A percentile compares a stretch with the other conserved stretches of the same genome.
Evolutionary conservation across 805 yeast species (phyloP).

Genomic region (Starmera dryadoides): DNA sequence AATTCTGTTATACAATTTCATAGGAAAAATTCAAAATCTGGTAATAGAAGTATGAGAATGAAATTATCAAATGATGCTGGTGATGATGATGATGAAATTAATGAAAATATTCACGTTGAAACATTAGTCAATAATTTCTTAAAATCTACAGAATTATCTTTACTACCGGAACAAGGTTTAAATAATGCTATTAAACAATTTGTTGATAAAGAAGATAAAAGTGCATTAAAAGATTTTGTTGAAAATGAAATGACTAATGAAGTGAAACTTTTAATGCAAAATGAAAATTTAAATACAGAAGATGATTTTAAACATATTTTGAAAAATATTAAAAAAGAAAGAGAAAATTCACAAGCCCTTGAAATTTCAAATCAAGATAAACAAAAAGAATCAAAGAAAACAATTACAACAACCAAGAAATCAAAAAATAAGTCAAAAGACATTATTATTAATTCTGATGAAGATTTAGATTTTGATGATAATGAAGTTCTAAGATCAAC

Average conservation of each 20-base stretch:
- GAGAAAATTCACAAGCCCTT: neutral
- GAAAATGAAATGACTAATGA: slow-evolving; percentile 48
- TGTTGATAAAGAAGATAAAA: slow-evolving; percentile 79
- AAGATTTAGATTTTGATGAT: slow-evolving; percentile 13
- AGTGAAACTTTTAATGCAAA: slow-evolving; percentile 36
- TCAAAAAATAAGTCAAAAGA: neutral
- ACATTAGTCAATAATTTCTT: slow-evolving; percentile 57
- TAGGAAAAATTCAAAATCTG: slow-evolving; percentile 31
- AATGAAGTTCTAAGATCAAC: slow-evolving; percentile 1
- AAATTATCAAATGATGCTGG: slow-evolving; percentile 3
- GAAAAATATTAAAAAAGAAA: slow-evolving; percentile 28
- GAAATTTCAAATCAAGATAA: neutral
- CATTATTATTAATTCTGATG: slow-evolving; percentile 24
- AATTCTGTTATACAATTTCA: slow-evolving; percentile 75
- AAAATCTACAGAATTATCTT: slow-evolving; percentile 51
- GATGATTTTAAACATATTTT: slow-evolving; percentile 33
- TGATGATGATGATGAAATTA: slow-evolving; percentile 16
- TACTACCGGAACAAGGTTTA: slow-evolving; percentile 72
- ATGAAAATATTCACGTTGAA: slow-evolving; percentile 47
- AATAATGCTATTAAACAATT: slow-evolving; percentile 63
- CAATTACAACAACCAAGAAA: neutral
- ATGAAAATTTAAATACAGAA: slow-evolving; percentile 29
- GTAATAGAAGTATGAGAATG: slow-evolving; percentile 2
- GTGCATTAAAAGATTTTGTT: slow-evolving; percentile 57
- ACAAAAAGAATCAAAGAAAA: neutral